Base-by-base conservation (phyloP, 192 early-diverging fungal species). In the Neocallimastix lanati region DNA sequence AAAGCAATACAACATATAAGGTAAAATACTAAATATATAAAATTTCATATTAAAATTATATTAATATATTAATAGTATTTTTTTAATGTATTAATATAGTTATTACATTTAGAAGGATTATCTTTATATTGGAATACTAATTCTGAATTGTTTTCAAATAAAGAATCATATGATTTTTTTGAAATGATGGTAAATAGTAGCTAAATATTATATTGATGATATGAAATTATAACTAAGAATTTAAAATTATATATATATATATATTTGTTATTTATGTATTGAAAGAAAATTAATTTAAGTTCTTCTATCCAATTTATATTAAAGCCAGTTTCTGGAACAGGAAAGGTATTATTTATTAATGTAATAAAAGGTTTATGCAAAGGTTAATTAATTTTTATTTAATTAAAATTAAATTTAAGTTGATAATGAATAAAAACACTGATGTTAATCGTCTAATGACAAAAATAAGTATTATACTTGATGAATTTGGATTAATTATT, bases 61-160 rank as follows among this genome's bases (percentile, higher is more conserved):
- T 33, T 21, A 13, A 29, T 29, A 28, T 37, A 29, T 28, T 29
- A 29, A 33, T 37, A n/a, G 18, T 27, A 35, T 7, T 36, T 21
- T 79, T 82, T 12, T 33, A 0, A 0, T 33, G 9, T 38, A n/a
- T 76, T 76, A 16, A 81, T 85, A 82, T 82, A 92, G 82, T 86
- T 91, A 25, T 85, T 85, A 16, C 85, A 29, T 77, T 90, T 93
- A 79, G 92, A 91, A 7, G 91, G 91, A 28, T 84, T 96, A 28
- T 88, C 95, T 2, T 83, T 95, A 76, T 97, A 97, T 83, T 97
- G 94, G 92, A 93, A 96, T 78, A 95, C 95, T 12, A 87, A 93
- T 77, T 86, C 92, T 28, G 82, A 82, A 12, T 90, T 89, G 12
- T 81, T 94, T n/a, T 81, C 87, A 14, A 89, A 88, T 13, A 82